phyloP scores from a whole-genome alignment of 345 rosid species.

The Laguncularia racemosa region DNA sequence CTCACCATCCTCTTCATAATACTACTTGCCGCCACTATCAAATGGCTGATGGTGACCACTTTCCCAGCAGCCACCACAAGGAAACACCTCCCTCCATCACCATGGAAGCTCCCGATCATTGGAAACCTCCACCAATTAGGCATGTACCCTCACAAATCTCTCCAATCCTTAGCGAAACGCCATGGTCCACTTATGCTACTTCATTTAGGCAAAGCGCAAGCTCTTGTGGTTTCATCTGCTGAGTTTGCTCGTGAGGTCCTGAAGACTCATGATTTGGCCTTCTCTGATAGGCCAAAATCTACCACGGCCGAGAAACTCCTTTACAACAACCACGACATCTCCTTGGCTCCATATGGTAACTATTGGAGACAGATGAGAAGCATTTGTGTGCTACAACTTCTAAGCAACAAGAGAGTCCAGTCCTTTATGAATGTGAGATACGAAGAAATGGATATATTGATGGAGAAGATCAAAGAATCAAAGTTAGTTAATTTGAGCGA shows the following conservation, averaged over 20 bases:
- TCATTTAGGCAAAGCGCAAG: conserved; percentile 36
- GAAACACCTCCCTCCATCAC: conserved; percentile 33
- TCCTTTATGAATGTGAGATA: conserved; percentile 27
- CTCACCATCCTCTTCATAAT: too few species aligned
- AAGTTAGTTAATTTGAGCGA: conserved; percentile 31
- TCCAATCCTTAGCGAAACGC: conserved; percentile 24
- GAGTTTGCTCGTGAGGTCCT: conserved; percentile 35
- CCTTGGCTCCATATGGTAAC: conserved; percentile 48
- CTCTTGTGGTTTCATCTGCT: conserved; percentile 45
- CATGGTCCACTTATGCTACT: conserved; percentile 60
- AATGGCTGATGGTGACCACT: conserved; percentile 1
- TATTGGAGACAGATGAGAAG: conserved; percentile 67
- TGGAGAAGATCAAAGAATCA: conserved; percentile 19
- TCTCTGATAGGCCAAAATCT: conserved; percentile 36
- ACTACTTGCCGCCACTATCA: not conserved
- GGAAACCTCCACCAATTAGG: conserved; percentile 64
- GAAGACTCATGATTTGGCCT: conserved; percentile 49
- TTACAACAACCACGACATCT: conserved; percentile 26
- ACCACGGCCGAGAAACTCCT: conserved; percentile 15
- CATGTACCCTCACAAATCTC: conserved; percentile 33
- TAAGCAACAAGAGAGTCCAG: conserved; percentile 41
- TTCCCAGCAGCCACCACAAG: not conserved
- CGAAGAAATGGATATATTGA: conserved; percentile 30
- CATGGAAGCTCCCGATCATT: conserved; percentile 37
- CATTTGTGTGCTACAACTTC: conserved; percentile 33